phyloP scores from a whole-genome alignment of 2,329 filamentous ascomycete genomes.

The Aspergillus glaucus region DNA sequence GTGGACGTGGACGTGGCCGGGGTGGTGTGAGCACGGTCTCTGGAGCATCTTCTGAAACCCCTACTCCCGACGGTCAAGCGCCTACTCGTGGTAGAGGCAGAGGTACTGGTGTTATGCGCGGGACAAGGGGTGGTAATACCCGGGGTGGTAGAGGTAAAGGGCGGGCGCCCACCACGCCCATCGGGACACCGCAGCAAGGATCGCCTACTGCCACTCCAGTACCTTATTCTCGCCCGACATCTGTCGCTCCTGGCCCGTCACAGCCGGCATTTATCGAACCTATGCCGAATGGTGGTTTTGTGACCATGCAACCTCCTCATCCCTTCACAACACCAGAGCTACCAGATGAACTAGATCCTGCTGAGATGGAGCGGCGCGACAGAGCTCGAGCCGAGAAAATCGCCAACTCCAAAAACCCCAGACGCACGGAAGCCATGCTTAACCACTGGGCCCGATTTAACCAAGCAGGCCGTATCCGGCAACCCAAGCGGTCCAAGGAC shows the following conservation, averaged over 20 bases:
- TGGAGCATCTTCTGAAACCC: slow-evolving; percentile 16
- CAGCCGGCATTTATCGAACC: slow-evolving; percentile 15
- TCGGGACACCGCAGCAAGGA: slow-evolving; percentile 3
- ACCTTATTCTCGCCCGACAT: background rate
- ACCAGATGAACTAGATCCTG: slow-evolving; percentile 18
- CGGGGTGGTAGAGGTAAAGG: slow-evolving; percentile 17
- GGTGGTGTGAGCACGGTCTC: slow-evolving; percentile 18
- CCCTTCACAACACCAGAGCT: slow-evolving; percentile 10
- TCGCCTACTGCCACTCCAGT: background rate
- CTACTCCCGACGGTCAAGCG: slow-evolving; percentile 1
- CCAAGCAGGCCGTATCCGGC: slow-evolving; percentile 36
- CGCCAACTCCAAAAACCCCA: slow-evolving; percentile 39
- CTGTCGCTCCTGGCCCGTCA: background rate
- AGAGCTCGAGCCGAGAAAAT: slow-evolving; percentile 32
- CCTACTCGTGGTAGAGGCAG: background rate
- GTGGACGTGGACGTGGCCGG: slow-evolving; percentile 26
- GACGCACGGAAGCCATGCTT: slow-evolving; percentile 40
- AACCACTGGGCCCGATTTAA: slow-evolving; percentile 42
- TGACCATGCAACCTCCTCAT: slow-evolving; percentile 3
- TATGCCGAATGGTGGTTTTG: slow-evolving; percentile 7
- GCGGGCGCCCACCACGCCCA: slow-evolving; percentile 12
- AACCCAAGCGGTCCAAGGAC: slow-evolving; percentile 40
- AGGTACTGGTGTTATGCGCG: background rate
- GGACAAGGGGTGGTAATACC: background rate
- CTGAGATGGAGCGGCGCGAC: slow-evolving; percentile 15